phyloP scores from a whole-genome alignment of 2,329 filamentous ascomycete genomes.

The Tricladium varicosporioides region DNA sequence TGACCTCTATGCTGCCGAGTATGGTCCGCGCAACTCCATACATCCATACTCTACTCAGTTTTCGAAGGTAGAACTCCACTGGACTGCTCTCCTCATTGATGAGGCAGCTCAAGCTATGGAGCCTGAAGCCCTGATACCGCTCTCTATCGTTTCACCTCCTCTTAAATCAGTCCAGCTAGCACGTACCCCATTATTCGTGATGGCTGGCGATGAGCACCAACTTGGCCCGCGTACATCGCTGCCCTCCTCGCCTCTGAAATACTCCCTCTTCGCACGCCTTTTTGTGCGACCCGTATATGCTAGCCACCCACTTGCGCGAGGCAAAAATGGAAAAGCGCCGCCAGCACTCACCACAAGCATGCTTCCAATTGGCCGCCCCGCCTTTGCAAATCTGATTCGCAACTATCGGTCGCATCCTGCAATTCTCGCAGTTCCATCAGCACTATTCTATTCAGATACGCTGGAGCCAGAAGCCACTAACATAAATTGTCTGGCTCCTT shows the following conservation, averaged over 20 bases:
- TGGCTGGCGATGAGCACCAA: constrained; percentile 23
- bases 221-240: constrained; percentile 20
- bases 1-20: constrained; percentile 16
- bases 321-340: constrained; percentile 12
- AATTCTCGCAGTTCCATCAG: constrained; percentile 23
- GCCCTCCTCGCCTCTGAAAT: constrained; percentile 14
- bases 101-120: constrained; percentile 24
- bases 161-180: constrained; percentile 1
- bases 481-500: constrained; percentile 12
- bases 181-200: constrained; percentile 14
- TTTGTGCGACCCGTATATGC: constrained; percentile 19
- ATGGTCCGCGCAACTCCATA: constrained; percentile 10
- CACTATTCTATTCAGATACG: constrained; percentile 20
- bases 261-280: constrained; percentile 19
- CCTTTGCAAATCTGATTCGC: constrained; percentile 22
- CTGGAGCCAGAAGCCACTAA: constrained; percentile 18
- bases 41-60: constrained; percentile 13
- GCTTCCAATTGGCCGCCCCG: constrained; percentile 21
- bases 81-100: constrained; percentile 20
- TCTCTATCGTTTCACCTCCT: constrained; percentile 18
- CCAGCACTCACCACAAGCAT: constrained; percentile 11
- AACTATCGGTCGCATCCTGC: constrained; percentile 25
- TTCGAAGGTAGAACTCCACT: constrained; percentile 12
- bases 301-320: constrained; percentile 17
- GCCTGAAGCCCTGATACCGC: constrained; percentile 19